phyloP scores from a whole-genome alignment of 2,329 filamentous ascomycete genomes.

The Apiospora koreana region DNA sequence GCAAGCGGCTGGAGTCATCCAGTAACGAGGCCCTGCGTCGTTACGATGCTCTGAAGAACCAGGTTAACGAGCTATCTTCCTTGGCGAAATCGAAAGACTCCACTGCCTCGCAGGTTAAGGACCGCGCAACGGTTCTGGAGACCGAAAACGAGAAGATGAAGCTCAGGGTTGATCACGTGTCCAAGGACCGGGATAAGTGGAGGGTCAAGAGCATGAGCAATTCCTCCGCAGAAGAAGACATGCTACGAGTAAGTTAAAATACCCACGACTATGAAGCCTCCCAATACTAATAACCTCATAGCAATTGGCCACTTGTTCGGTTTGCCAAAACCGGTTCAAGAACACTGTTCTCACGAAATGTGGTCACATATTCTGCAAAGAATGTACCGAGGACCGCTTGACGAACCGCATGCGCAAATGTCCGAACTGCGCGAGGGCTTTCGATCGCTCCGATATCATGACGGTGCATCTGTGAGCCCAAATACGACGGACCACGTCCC shows the following conservation, averaged over 20 bases:
- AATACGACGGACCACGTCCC: neutral
- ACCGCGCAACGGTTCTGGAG: conserved; percentile 64
- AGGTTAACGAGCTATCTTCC: conserved; percentile 75
- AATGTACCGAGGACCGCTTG: conserved; percentile 87
- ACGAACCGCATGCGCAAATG: conserved; percentile 92
- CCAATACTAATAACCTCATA: neutral
- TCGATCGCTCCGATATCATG: conserved; percentile 91
- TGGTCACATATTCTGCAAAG: conserved; percentile 90
- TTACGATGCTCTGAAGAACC: conserved; percentile 71
- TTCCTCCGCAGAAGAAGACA: conserved; percentile 79
- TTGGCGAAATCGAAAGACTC: conserved; percentile 76
- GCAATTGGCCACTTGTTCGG: conserved; percentile 77
- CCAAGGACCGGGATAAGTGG: conserved; percentile 84
- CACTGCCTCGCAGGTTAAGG: conserved; percentile 49
- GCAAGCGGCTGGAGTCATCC: conserved; percentile 73
- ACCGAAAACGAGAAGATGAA: conserved; percentile 80
- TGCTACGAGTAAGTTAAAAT: conserved; percentile 71
- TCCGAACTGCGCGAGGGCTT: conserved; percentile 88
- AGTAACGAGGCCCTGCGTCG: conserved; percentile 69
- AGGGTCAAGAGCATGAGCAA: conserved; percentile 81
- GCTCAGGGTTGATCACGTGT: conserved; percentile 72
- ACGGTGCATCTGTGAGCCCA: conserved; percentile 52
- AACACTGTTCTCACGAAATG: conserved; percentile 92
- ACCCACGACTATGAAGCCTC: neutral
- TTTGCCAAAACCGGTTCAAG: conserved; percentile 92